Conservation (phyloP, 257 asterid species). For the Solanum piurae region DNA sequence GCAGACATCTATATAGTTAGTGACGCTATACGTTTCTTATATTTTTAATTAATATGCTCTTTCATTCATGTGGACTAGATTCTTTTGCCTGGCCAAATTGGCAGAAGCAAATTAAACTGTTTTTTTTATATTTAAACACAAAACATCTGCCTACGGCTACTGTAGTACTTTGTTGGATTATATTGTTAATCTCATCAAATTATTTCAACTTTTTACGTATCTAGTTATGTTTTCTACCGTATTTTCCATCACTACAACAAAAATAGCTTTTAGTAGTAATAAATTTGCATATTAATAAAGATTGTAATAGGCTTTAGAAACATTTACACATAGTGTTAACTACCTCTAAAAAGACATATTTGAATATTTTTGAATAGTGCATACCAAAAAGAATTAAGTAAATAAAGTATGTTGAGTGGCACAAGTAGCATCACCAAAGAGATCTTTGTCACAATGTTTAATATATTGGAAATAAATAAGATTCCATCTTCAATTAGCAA, state of each 20-base stretch:
- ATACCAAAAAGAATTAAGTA: too few species aligned
- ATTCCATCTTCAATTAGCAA: not conserved
- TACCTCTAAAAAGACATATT: not conserved
- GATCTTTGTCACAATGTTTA: not conserved
- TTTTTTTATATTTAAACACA: not conserved
- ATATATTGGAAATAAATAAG: not conserved
- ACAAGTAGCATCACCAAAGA: not conserved
- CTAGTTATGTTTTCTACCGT: not conserved
- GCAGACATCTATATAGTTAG: not conserved
- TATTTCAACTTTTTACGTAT: not conserved
- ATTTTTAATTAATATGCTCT: not conserved
- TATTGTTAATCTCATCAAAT: not conserved
- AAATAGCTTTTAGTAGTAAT: too few species aligned
- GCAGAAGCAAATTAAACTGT: not conserved
- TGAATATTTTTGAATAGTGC: too few species aligned
- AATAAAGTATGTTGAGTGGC: too few species aligned
- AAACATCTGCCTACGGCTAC: not conserved
- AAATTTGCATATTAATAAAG: too few species aligned
- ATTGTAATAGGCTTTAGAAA: accelerated
- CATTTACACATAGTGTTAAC: too few species aligned
- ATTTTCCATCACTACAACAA: accelerated
- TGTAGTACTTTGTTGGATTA: not conserved
- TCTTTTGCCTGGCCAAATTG: not conserved
- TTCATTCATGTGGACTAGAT: not conserved
- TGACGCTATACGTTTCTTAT: not conserved